Conservation (phyloP, 2,329 filamentous ascomycete genomes). For the Neonectria hederae region DNA sequence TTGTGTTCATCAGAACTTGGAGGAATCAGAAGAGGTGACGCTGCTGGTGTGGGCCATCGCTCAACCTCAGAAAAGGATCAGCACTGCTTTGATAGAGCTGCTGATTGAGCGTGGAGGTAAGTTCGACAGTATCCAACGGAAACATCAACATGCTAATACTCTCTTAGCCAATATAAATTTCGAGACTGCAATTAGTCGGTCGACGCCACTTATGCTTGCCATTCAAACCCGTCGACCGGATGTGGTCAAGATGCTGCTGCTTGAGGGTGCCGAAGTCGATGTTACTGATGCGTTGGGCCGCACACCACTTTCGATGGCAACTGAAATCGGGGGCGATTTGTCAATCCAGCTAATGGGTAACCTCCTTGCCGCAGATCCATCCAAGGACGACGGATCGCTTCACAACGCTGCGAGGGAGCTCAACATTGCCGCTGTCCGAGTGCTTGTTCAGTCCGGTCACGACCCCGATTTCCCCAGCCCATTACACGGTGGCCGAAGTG, state of each 20-base stretch:
- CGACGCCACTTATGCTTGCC: slow-evolving; percentile 68
- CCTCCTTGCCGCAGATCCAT: slow-evolving; percentile 64
- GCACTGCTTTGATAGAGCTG: slow-evolving; percentile 64
- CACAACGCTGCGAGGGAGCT: slow-evolving; percentile 71
- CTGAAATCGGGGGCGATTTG: slow-evolving; percentile 62
- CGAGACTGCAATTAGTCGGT: slow-evolving; percentile 60
- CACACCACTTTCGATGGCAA: slow-evolving; percentile 69
- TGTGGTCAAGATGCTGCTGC: slow-evolving; percentile 64
- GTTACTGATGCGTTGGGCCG: slow-evolving; percentile 64
- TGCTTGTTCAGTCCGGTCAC: slow-evolving; percentile 68
- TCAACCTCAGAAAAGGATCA: slow-evolving; percentile 71
- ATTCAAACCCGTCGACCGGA: slow-evolving; percentile 66
- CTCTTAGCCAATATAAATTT: slow-evolving; percentile 65
- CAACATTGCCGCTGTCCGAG: slow-evolving; percentile 63
- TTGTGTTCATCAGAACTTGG: slow-evolving; percentile 55
- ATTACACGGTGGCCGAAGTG: slow-evolving; percentile 69
- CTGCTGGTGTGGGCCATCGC: slow-evolving; percentile 69
- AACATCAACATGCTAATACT: slow-evolving; percentile 23
- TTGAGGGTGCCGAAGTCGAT: slow-evolving; percentile 68
- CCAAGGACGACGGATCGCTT: slow-evolving; percentile 71
- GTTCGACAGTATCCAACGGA: slow-evolving; percentile 26
- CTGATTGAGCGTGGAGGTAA: slow-evolving; percentile 59
- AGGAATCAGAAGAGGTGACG: slow-evolving; percentile 64
- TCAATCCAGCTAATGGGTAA: slow-evolving; percentile 63
- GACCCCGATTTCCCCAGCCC: slow-evolving; percentile 72